These are phyloP conservation scores for Nemania abortiva DNA, from an alignment of 2,329 filamentous ascomycete species.

Conservation along the genomic window DNA sequence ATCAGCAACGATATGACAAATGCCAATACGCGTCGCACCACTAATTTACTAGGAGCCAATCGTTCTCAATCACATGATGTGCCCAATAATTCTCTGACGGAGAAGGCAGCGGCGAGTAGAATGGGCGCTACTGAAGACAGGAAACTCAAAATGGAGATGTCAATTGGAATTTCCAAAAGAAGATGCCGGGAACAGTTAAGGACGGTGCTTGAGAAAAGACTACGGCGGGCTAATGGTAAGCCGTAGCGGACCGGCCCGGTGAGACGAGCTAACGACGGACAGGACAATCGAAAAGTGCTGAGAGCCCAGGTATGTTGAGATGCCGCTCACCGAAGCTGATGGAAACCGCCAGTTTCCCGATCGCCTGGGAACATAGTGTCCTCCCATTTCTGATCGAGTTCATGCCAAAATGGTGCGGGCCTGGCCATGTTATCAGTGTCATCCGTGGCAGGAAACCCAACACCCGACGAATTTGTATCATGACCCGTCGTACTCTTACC, in stretches of 20 bases:
- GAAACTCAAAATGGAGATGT: conserved; percentile 47
- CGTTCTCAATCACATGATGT: not conserved
- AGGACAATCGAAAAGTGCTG: conserved; percentile 47
- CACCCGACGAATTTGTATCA: conserved; percentile 56
- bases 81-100: not conserved
- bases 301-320: conserved; percentile 51
- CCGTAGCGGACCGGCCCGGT: not conserved
- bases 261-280: conserved; percentile 32
- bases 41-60: conserved; percentile 33
- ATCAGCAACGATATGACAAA: conserved; percentile 37
- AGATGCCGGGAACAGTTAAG: conserved; percentile 54
- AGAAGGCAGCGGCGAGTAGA: conserved; percentile 11
- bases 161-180: conserved; percentile 52
- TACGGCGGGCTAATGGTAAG: conserved; percentile 48
- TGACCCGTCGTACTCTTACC: conserved; percentile 53
- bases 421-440: conserved; percentile 56
- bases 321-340: conserved; percentile 48
- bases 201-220: conserved; percentile 53
- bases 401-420: conserved; percentile 57
- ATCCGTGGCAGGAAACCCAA: conserved; percentile 53
- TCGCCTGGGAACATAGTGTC: conserved; percentile 59
- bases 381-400: conserved; percentile 59
- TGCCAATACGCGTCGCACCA: conserved; percentile 37
- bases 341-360: conserved; percentile 55
- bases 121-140: conserved; percentile 40